Evolutionary conservation across 257 asterid genomes (phyloP).

Genomic region (Vinca minor): DNA sequence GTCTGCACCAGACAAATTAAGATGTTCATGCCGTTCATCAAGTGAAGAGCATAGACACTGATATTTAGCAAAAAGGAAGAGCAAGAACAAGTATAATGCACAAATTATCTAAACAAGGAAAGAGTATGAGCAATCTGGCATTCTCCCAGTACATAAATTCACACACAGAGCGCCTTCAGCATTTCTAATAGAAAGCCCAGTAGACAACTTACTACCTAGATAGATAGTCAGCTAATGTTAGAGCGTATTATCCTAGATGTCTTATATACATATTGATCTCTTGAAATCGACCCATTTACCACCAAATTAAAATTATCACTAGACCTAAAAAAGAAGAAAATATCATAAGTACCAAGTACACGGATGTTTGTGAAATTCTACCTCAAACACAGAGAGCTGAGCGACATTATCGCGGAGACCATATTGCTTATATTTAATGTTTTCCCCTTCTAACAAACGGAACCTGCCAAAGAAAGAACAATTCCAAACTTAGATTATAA

Average conservation of each 20-base stretch:
- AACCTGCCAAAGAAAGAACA: constrained; percentile 18
- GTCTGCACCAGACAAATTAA: constrained; percentile 28
- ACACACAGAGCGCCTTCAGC: no score
- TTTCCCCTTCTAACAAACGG: constrained; percentile 27
- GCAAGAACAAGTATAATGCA: neutral
- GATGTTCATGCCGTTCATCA: constrained; percentile 7
- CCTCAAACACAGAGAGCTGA: constrained; percentile 33
- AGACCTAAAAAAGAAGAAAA: no score
- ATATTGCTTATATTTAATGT: constrained; percentile 26
- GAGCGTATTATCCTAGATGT: no score
- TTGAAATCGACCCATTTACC: neutral
- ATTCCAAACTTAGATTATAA: neutral
- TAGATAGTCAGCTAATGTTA: neutral
- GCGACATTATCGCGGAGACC: constrained; percentile 39
- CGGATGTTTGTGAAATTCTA: constrained; percentile 10
- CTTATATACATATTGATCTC: neutral
- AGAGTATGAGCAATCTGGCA: neutral
- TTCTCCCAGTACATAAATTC: neutral
- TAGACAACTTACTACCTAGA: neutral
- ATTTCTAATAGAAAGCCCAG: neutral
- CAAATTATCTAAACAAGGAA: neutral
- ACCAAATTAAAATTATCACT: neutral
- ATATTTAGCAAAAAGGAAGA: neutral
- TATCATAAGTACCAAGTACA: no score
- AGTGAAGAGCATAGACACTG: neutral